Percentiles rank a stretch among this genome's conserved stretches.
phyloP scores from a whole-genome alignment of 805 yeast genomes.

The Lipomyces kockii region DNA sequence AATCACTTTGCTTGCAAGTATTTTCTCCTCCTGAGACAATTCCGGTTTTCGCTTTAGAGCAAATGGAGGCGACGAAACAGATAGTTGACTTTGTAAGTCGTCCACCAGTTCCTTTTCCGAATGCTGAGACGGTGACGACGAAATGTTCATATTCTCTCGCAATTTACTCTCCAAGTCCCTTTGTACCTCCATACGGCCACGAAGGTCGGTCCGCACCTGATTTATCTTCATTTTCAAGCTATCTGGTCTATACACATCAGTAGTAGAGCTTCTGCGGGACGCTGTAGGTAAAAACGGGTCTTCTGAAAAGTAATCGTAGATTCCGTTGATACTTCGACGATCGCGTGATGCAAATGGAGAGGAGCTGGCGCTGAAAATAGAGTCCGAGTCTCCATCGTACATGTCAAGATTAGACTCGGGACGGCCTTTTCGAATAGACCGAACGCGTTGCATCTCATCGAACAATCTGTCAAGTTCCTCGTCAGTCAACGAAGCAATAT shows the following conservation, averaged over 20 bases:
- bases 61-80: constrained; percentile 7
- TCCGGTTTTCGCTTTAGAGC: constrained; percentile 17
- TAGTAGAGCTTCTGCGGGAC: neutral
- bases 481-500: constrained; percentile 24
- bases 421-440: constrained; percentile 24
- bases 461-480: constrained; percentile 34
- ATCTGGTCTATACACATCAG: constrained; percentile 4
- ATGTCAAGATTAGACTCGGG: constrained; percentile 20
- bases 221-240: constrained; percentile 10
- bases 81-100: neutral
- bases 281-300: constrained; percentile 1
- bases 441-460: constrained; percentile 33
- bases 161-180: constrained; percentile 5
- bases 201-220: constrained; percentile 8
- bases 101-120: constrained; percentile 5
- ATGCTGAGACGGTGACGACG: constrained; percentile 12
- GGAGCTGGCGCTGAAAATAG: constrained; percentile 16
- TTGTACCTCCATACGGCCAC: constrained; percentile 1
- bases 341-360: constrained; percentile 9
- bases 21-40: constrained; percentile 23
- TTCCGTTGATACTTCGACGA: neutral
- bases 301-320: neutral
- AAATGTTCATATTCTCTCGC: constrained; percentile 3
- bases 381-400: constrained; percentile 29
- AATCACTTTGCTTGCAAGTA: constrained; percentile 13